Evolutionary conservation across 345 rosid species (phyloP).

Genomic region (Eutrema heterophyllum): DNA sequence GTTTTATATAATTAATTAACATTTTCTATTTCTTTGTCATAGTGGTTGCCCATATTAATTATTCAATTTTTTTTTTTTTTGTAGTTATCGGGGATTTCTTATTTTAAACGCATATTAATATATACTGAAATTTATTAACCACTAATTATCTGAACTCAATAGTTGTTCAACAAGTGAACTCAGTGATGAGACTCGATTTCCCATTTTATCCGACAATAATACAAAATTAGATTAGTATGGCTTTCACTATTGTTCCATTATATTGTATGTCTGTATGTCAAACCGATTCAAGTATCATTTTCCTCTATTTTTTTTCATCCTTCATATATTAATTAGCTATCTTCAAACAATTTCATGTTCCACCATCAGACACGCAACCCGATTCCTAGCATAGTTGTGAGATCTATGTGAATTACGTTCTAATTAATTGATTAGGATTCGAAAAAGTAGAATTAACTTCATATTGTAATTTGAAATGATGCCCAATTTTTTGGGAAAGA

Average conservation of each 20-base stretch:
- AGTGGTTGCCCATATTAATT: slow-evolving; percentile 13
- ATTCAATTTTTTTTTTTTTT: background rate
- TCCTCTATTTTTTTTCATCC: background rate
- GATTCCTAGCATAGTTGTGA: background rate
- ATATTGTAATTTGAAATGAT: too few species aligned
- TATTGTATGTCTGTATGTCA: background rate
- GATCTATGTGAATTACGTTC: background rate
- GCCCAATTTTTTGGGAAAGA: too few species aligned
- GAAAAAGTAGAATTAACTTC: background rate
- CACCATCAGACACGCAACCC: background rate
- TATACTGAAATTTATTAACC: background rate
- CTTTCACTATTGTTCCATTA: background rate
- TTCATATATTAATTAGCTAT: background rate
- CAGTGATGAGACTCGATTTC: slow-evolving; percentile 3
- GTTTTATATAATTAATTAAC: slow-evolving; percentile 4
- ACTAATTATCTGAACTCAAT: slow-evolving; percentile 18
- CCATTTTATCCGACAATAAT: background rate
- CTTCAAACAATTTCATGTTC: background rate
- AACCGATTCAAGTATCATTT: background rate
- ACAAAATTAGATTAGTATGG: background rate
- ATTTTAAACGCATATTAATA: slow-evolving; percentile 6
- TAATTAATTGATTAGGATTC: background rate
- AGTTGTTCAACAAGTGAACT: slow-evolving; percentile 23
- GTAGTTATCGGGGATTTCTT: slow-evolving; percentile 1
- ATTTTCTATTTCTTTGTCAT: slow-evolving; percentile 13